A percentile compares a stretch with the other conserved stretches of the same genome.
Conservation (phyloP, 495 filamentous ascomycete species). For the Letharia columbiana region DNA sequence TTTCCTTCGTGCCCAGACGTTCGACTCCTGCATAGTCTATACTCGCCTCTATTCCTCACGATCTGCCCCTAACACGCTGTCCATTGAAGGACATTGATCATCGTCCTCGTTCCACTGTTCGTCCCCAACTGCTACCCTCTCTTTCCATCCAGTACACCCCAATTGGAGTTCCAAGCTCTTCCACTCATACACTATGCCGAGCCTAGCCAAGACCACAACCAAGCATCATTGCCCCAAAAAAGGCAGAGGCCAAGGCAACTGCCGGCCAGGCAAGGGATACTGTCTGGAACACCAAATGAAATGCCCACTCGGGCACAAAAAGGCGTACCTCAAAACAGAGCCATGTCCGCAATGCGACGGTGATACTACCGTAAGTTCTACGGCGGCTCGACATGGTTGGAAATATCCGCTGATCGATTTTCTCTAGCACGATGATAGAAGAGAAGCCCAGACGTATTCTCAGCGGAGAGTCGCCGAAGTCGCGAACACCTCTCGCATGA, state of each 20-base stretch:
- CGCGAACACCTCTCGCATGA: not conserved
- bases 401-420: not conserved
- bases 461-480: not conserved
- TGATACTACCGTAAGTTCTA: not conserved
- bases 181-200: not conserved
- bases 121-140: not conserved
- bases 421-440: not conserved
- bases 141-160: not conserved
- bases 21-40: not conserved
- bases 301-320: not conserved
- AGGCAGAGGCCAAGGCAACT: not conserved
- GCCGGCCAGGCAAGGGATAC: not conserved
- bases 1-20: not conserved
- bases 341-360: not conserved
- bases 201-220: not conserved
- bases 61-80: not conserved
- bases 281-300: not conserved
- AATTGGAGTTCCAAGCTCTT: not conserved
- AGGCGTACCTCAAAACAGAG: not conserved
- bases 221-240: not conserved
- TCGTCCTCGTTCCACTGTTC: not conserved
- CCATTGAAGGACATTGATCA: not conserved
- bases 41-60: not conserved
- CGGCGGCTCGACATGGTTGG: not conserved
- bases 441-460: not conserved